Base-by-base conservation (phyloP, 78 protist genomes). In the Isochrysis galbana region DNA sequence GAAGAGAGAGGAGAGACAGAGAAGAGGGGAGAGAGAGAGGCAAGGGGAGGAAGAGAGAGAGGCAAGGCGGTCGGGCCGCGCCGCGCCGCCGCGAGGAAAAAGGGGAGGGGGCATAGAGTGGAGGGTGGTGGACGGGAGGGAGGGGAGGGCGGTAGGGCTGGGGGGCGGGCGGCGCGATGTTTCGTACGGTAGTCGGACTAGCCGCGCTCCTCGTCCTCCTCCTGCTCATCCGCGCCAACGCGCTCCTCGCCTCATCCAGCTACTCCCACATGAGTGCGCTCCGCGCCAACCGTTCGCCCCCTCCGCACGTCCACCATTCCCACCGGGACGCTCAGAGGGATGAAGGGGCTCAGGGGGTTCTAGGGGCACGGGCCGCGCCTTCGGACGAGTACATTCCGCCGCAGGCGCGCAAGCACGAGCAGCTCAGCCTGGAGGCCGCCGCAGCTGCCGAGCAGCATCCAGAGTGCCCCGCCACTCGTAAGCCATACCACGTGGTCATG, bases 401-500 rank as follows among this genome's bases (percentile, higher is more conserved):
- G 29, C 29, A 51, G 61, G 29, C 61, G 61, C 29, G 29, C 29
- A 7, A 51, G 61, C 61, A 51, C 61, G 61, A 7, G 61, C 7
- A 7, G 61, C 61, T 14, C 29, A 7, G 29, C 29, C 61, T 51
- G 7, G 61, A 7, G 61, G 61, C 61, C 61, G 14, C 61, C 61
- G 14, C 61, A 7, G 61, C 61, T 14, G 61, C 7, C 29, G 61
- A 7, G 61, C 29, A 7, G 61, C 61, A 7, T 7, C 61, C 7
- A 51, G 61, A 14, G 61, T 51, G 61, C 61, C 61, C 61, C 29
- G 29, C 61, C 36, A 21, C 74, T 11, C 74, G 74, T 7, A 61
- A 61, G 84, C 84, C 84, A 46, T 77, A 77, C 46, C 84, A 77
- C 46, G 87, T 78, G 54, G 34, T 78, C 36, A 39, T 42, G 55